Evolutionary conservation across 306 rosid genomes (phyloP), one percentile per base, ranked within the genome.

Genomic region (Medicago arabica): DNA sequence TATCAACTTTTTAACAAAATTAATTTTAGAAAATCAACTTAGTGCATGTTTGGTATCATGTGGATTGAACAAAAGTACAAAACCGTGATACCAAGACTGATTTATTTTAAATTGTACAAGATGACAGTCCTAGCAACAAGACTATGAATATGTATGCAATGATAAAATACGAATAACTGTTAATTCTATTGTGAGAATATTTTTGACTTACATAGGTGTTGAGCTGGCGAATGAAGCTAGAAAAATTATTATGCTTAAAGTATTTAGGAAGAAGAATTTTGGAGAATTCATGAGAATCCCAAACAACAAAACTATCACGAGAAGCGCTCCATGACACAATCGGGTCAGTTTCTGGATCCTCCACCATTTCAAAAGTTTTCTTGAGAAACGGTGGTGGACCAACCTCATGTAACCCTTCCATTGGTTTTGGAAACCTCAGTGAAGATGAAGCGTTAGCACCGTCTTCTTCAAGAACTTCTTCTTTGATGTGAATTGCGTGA

Each of bases 151-250:
- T 34, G 38, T 34, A 31, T 31, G 36, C 36, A 31, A 31, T 3
- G 36, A 31, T 31, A 31, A 4, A 0, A 31, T 31, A 31, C 1
- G 36, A 3, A n/a, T n/a, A n/a, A n/a, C n/a, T n/a, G n/a, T n/a
- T n/a, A n/a, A n/a, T n/a, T n/a, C 2, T 15, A 14, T 63, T 0
- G 43, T 47, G 21, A 13, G 17, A 59, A n/a, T 14, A 54, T 34
- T 18, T 2, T 11, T 34, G 38, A 79, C 89, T 86, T 65, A 95
- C 99, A 2, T 95, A 95, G 71, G 97, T 95, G 16, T 95, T 95
- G 69, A 95, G 99, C 82, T 95, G 99, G 75, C 99, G 99, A 63
- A 95, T 76, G 85, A 95, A 95, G 88, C 99, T 95, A n/a, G 99
- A 90, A 88, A 95, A 90, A 69, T 92, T 92, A 43, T 86, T 75